Evolutionary conservation across 1,139 yeast species (phyloP).

Genomic region (Entelexis sorbosivorans): DNA sequence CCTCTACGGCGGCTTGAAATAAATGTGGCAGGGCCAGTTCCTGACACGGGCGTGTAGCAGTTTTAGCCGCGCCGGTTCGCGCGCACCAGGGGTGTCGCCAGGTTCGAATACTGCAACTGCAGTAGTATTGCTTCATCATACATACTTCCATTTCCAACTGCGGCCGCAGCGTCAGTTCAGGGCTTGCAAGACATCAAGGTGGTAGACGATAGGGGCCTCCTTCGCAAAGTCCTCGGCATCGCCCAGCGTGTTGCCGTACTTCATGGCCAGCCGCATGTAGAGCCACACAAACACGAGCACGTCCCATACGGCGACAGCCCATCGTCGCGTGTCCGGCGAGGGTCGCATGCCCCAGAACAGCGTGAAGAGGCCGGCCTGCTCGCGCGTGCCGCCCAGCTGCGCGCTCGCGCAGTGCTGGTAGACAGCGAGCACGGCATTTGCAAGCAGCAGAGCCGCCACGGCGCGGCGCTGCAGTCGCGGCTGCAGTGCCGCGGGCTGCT

Average conservation of each 20-base stretch:
- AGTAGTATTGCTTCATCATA: too few relatives aligned
- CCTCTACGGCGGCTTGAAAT: too few relatives aligned
- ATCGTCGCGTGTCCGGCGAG: neutral
- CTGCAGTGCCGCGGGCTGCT: neutral
- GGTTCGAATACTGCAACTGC: too few relatives aligned
- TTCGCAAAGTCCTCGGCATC: neutral
- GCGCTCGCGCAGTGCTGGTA: neutral
- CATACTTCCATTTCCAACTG: too few relatives aligned
- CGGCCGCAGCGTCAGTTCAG: neutral
- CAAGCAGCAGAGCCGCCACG: neutral
- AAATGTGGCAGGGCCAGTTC: too few relatives aligned
- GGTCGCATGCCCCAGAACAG: conserved; percentile 5
- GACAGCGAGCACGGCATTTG: neutral
- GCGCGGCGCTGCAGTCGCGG: neutral
- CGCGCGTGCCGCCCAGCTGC: neutral
- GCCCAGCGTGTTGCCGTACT: neutral
- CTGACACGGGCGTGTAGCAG: too few relatives aligned
- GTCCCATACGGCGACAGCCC: neutral
- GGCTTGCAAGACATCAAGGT: neutral
- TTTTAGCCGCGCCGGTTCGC: too few relatives aligned
- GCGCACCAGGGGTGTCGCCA: too few relatives aligned
- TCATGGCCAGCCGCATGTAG: neutral
- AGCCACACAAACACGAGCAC: neutral
- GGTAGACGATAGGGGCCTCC: neutral
- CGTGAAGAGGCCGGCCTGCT: neutral